These are phyloP conservation scores for Rhipidocladum racemiflorum DNA, from an alignment of 176 grass and related monocot genomes.

Conservation along the genomic window DNA sequence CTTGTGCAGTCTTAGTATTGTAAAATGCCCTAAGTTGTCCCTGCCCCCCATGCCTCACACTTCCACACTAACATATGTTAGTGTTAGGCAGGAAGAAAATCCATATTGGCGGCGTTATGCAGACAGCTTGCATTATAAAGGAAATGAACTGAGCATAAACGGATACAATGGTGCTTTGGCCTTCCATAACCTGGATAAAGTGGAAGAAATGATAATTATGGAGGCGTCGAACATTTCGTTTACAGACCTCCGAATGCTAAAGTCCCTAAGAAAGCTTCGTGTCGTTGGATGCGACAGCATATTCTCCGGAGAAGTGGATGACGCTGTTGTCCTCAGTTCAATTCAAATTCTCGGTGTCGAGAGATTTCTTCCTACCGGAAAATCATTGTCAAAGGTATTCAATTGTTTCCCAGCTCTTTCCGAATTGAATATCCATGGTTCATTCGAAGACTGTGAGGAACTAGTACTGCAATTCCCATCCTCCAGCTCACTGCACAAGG, in stretches of 20 bases:
- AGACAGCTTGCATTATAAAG: too few species aligned
- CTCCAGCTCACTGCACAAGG: neutral
- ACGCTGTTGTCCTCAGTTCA: neutral
- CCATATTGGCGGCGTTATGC: too few species aligned
- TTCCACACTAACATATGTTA: neutral
- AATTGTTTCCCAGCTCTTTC: neutral
- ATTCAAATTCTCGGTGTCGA: fast-evolving
- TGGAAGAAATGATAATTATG: fast-evolving
- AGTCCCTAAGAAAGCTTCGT: neutral
- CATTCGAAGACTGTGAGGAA: too few species aligned
- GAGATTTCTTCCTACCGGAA: neutral
- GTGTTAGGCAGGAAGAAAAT: too few species aligned
- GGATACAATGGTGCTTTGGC: neutral
- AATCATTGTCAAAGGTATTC: neutral
- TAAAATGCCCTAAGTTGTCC: neutral
- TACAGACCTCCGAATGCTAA: neutral
- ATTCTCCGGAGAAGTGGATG: neutral
- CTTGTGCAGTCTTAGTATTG: fast-evolving
- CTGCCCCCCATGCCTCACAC: neutral
- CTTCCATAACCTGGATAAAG: neutral
- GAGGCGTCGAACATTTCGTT: neutral
- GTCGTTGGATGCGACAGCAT: neutral
- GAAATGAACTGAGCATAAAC: neutral
- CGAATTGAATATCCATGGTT: neutral
- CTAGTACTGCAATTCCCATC: neutral